Conservation (phyloP, 441 rosid genomes). For the Cnidoscolus chayamansa region DNA sequence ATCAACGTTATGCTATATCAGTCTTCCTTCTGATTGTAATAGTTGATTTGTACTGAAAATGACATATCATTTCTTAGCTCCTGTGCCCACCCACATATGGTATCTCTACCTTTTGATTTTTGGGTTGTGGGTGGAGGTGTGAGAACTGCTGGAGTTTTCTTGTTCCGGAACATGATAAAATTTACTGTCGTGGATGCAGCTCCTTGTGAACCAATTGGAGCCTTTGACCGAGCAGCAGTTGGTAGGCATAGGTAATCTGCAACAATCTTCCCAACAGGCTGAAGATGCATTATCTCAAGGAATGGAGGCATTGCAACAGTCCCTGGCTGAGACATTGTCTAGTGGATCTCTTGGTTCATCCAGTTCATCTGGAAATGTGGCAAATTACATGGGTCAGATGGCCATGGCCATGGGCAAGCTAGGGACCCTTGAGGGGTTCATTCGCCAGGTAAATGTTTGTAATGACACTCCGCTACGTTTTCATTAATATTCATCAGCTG, state of each 20-base stretch:
- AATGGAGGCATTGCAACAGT: slow-evolving; percentile 95
- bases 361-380: slow-evolving; percentile 84
- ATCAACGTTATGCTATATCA: background rate
- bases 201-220: slow-evolving; percentile 79
- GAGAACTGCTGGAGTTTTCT: background rate
- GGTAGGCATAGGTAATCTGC: slow-evolving; percentile 63
- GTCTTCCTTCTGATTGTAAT: background rate
- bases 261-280: slow-evolving; percentile 96
- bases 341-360: slow-evolving; percentile 84
- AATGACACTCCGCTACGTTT: background rate
- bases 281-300: slow-evolving; percentile 99
- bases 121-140: background rate
- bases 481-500: background rate
- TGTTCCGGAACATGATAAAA: slow-evolving; percentile 8
- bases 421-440: slow-evolving; percentile 89
- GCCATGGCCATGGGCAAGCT: slow-evolving; percentile 99
- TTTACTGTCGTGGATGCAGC: slow-evolving; percentile 46
- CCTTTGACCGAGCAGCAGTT: slow-evolving; percentile 92
- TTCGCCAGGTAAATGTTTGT: slow-evolving; percentile 65
- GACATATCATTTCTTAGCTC: background rate
- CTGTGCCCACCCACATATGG: background rate
- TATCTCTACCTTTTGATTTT: background rate
- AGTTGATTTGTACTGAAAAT: background rate
- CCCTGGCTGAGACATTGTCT: slow-evolving; percentile 80
- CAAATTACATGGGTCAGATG: slow-evolving; percentile 99